Evolutionary conservation across 306 rosid species (phyloP).

Genomic region (Inga oerstediana): DNA sequence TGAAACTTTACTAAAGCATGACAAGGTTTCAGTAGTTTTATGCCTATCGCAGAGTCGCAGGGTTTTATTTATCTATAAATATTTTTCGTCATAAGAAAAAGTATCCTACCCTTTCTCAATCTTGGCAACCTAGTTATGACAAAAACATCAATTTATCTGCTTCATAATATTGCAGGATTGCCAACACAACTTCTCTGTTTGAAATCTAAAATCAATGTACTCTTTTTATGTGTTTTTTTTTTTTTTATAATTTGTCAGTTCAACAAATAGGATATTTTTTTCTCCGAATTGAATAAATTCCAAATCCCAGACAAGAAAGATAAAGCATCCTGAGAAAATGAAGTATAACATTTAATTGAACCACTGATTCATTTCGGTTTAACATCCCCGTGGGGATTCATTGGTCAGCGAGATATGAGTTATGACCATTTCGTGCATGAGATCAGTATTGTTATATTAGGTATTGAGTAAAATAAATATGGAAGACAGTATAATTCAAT

Average conservation of each 20-base stretch:
- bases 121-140: neutral
- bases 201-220: neutral
- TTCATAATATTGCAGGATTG: neutral
- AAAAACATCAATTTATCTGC: neutral
- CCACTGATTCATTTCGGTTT: neutral
- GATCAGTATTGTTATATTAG: neutral
- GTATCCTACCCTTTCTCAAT: neutral
- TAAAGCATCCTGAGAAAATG: conserved; percentile 19
- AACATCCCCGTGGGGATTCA: too few species aligned
- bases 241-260: neutral
- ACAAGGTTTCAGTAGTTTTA: neutral
- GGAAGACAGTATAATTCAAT: conserved; percentile 5
- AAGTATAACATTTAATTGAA: neutral
- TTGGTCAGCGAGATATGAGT: neutral
- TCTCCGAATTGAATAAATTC: conserved; percentile 2
- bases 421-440: neutral
- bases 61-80: neutral
- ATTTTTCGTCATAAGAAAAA: neutral
- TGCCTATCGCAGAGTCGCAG: neutral
- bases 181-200: neutral
- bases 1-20: neutral
- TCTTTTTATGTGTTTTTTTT: neutral
- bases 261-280: neutral
- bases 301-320: neutral
- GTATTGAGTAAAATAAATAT: neutral